Percentiles rank a stretch among this genome's conserved stretches.
phyloP scores from a whole-genome alignment of 176 grass and related monocot genomes.

The Oropetium thomaeum region DNA sequence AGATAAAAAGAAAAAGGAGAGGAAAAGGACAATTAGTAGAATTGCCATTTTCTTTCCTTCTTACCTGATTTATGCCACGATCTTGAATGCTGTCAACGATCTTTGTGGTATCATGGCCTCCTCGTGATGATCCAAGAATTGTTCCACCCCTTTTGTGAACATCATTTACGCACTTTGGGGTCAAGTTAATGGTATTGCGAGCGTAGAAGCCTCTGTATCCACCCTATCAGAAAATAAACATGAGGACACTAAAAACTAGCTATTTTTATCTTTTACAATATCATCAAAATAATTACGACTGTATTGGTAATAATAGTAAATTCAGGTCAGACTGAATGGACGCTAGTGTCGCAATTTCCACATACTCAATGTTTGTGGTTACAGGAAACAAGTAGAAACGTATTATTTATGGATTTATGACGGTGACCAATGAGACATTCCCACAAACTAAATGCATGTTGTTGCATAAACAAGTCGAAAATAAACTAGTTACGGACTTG shows the following conservation, averaged over 20 bases:
- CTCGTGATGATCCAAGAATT: constrained; percentile 83
- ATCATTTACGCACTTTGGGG: constrained; percentile 73
- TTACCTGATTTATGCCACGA: constrained; percentile 95
- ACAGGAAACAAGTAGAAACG: background rate
- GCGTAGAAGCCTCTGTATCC: constrained; percentile 95
- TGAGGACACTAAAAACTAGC: background rate
- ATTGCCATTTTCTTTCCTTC: background rate
- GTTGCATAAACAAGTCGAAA: background rate
- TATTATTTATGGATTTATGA: background rate
- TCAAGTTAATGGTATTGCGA: constrained; percentile 70
- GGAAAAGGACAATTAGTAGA: background rate
- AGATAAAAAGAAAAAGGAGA: background rate
- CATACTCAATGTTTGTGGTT: background rate
- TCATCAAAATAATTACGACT: background rate
- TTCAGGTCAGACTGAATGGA: background rate
- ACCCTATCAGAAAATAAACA: constrained; percentile 46
- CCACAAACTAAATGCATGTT: background rate
- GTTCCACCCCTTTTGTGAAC: constrained; percentile 97
- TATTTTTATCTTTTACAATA: background rate
- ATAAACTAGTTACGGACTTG: background rate
- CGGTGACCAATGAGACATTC: background rate
- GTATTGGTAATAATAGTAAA: background rate
- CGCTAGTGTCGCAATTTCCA: background rate
- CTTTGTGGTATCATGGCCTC: constrained; percentile 88
- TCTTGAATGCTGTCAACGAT: constrained; percentile 96